Evolutionary conservation across 164 flowering plant species (phyloP).

Genomic region (Saururus chinensis): DNA sequence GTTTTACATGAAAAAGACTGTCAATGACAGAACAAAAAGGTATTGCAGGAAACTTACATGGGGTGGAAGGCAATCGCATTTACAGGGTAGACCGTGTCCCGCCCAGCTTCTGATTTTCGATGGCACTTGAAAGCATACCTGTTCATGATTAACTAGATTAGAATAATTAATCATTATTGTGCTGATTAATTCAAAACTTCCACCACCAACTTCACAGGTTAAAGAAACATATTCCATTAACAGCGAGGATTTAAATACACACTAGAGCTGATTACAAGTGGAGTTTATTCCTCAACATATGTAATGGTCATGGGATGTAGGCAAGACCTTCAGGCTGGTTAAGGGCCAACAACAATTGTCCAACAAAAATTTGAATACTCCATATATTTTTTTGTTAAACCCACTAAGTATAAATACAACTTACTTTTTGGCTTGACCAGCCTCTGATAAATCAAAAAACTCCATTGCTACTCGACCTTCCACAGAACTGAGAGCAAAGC

Average conservation of each 20-base stretch:
- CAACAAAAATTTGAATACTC: background rate
- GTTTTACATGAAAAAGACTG: background rate
- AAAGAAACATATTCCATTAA: too few species aligned
- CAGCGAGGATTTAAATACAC: too few species aligned
- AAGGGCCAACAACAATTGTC: background rate
- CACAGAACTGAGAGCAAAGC: constrained; percentile 97
- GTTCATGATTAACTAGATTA: constrained; percentile 9
- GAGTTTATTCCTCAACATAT: too few species aligned
- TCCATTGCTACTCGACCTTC: constrained; percentile 99
- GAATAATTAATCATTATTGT: background rate
- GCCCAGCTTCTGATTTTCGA: constrained; percentile 88
- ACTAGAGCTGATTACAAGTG: too few species aligned
- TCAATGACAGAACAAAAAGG: background rate
- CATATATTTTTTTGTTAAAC: background rate
- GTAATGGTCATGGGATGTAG: too few species aligned
- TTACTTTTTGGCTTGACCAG: constrained; percentile 94
- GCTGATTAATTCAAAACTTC: too few species aligned
- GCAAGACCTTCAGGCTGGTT: too few species aligned
- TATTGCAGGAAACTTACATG: constrained; percentile 44
- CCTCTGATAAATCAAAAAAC: constrained; percentile 91
- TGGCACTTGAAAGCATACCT: constrained; percentile 99
- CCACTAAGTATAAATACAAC: constrained; percentile 13
- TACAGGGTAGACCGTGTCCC: constrained; percentile 88
- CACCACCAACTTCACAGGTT: too few species aligned
- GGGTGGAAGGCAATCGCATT: constrained; percentile 96